These are phyloP conservation scores for Vitis cinerea DNA, from an alignment of 164 flowering plant species.

Conservation along the genomic window DNA sequence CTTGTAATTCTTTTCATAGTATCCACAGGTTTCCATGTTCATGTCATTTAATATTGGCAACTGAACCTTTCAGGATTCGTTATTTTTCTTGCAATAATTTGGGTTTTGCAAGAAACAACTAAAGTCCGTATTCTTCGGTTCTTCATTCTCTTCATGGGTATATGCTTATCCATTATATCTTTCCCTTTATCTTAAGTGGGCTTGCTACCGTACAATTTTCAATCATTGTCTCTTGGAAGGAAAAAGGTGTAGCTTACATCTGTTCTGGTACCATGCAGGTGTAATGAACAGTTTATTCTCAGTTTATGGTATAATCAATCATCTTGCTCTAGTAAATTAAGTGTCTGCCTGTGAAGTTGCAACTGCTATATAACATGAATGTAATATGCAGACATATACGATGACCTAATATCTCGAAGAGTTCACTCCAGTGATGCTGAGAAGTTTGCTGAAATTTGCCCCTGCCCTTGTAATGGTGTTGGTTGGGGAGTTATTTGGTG, in stretches of 20 bases:
- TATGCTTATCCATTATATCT: background rate
- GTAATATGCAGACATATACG: conserved; percentile 69
- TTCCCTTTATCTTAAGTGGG: background rate
- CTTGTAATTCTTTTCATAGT: background rate
- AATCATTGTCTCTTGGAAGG: background rate
- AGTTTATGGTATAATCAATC: conserved; percentile 58
- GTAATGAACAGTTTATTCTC: conserved; percentile 96
- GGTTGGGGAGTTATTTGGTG: conserved; percentile 93
- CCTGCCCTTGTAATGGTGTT: conserved; percentile 86
- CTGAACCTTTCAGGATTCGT: conserved; percentile 66
- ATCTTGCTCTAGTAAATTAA: background rate
- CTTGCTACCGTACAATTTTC: background rate
- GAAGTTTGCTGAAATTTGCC: conserved; percentile 91
- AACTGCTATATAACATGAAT: background rate
- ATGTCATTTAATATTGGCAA: background rate
- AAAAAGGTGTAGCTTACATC: conserved; percentile 7
- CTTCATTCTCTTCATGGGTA: conserved; percentile 91
- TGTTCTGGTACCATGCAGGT: conserved; percentile 46
- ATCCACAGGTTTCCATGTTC: background rate
- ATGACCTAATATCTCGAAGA: conserved; percentile 87
- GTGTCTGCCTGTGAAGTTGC: background rate
- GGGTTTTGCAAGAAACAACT: conserved; percentile 87
- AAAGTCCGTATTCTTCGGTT: conserved; percentile 69
- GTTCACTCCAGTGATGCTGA: conserved; percentile 94
- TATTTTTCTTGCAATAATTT: conserved; percentile 67